phyloP scores from a whole-genome alignment of 2,329 filamentous ascomycete genomes.

The Colletotrichum spaethianum region DNA sequence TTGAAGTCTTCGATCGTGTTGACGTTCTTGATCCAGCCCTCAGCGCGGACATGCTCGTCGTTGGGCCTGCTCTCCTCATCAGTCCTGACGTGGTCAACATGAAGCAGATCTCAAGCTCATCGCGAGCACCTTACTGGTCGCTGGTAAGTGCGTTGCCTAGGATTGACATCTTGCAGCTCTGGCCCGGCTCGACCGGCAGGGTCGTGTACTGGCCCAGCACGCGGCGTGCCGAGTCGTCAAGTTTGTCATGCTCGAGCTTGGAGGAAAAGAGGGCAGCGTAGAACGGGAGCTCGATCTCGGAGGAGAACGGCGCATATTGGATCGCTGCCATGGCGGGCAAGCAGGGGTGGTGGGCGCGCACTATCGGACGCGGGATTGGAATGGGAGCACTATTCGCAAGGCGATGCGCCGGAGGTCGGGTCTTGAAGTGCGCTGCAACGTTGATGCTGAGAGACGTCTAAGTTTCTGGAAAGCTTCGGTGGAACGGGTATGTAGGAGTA shows the following conservation, averaged over 20 bases:
- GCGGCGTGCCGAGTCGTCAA: slow-evolving; percentile 91
- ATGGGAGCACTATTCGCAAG: background rate
- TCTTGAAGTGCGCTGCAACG: background rate
- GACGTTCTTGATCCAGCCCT: slow-evolving; percentile 95
- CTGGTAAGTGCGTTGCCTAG: slow-evolving; percentile 88
- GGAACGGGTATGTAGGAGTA: background rate
- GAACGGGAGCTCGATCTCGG: slow-evolving; percentile 95
- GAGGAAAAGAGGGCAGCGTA: slow-evolving; percentile 92
- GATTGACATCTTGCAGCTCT: slow-evolving; percentile 91
- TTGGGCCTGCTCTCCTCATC: slow-evolving; percentile 68
- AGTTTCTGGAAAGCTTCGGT: background rate
- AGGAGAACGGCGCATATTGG: slow-evolving; percentile 89
- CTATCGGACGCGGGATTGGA: background rate
- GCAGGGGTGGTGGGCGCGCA: slow-evolving; percentile 20
- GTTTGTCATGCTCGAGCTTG: slow-evolving; percentile 97
- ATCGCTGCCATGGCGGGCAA: slow-evolving; percentile 64
- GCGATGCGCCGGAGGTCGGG: background rate
- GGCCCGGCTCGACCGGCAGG: slow-evolving; percentile 78
- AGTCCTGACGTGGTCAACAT: slow-evolving; percentile 47
- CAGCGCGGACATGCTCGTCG: slow-evolving; percentile 82
- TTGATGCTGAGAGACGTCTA: background rate
- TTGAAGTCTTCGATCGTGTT: slow-evolving; percentile 97
- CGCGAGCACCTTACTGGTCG: slow-evolving; percentile 74
- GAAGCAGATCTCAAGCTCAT: slow-evolving; percentile 1
- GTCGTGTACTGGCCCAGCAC: slow-evolving; percentile 93